Evolutionary conservation across 257 asterid genomes (phyloP).

Genomic region (Penstemon newberryi): DNA sequence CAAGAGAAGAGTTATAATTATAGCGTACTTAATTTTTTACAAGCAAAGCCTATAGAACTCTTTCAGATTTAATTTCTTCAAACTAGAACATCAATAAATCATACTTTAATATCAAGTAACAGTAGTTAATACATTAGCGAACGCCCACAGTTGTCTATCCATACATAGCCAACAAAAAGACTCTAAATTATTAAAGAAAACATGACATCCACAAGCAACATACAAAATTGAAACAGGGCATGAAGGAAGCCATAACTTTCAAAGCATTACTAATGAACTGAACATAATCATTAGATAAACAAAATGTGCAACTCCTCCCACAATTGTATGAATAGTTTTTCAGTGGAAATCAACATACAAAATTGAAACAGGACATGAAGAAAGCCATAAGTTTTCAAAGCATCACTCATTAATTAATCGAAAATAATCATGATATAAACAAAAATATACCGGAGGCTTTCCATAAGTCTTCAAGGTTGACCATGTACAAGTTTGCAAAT

Average conservation of each 20-base stretch:
- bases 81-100: conserved; percentile 14
- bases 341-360: neutral
- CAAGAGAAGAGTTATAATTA: conserved; percentile 23
- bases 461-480: conserved; percentile 92
- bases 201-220: too few relatives aligned
- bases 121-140: neutral
- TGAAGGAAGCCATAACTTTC: too few relatives aligned
- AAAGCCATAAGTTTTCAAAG: conserved; percentile 20
- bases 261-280: too few relatives aligned
- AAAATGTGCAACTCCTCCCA: too few relatives aligned
- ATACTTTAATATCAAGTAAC: conserved; percentile 17
- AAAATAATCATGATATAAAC: conserved; percentile 21
- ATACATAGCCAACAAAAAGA: too few relatives aligned
- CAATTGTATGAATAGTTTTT: too few relatives aligned
- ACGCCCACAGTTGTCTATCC: too few relatives aligned
- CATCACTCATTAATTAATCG: conserved; percentile 1
- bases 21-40: conserved; percentile 4
- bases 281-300: too few relatives aligned
- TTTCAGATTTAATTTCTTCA: neutral
- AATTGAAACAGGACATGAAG: neutral
- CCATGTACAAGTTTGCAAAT: conserved; percentile 80
- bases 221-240: too few relatives aligned
- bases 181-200: too few relatives aligned
- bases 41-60: conserved; percentile 11
- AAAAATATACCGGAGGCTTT: conserved; percentile 79